Conservation (phyloP, 2,329 filamentous ascomycete species). For the Teratosphaeria zuluensis region DNA sequence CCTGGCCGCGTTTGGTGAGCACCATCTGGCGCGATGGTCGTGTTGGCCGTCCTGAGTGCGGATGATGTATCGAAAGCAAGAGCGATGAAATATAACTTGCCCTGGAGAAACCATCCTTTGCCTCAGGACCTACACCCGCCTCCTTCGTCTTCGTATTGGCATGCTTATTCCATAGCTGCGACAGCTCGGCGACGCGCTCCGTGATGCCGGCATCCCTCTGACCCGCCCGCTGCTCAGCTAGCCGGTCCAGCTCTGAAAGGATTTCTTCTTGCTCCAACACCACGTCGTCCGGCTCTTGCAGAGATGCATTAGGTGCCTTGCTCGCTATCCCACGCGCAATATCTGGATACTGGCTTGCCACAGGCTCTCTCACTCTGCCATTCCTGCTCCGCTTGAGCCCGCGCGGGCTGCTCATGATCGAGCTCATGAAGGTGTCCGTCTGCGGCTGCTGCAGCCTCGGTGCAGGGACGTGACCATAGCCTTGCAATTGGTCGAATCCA, state of each 20-base stretch:
- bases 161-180: constrained; percentile 19
- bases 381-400: constrained; percentile 31
- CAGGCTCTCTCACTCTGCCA: constrained; percentile 31
- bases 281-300: constrained; percentile 61
- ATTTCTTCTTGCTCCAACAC: constrained; percentile 68
- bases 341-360: constrained; percentile 55
- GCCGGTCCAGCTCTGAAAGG: constrained; percentile 36
- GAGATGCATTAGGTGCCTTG: constrained; percentile 40
- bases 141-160: constrained; percentile 17
- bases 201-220: constrained; percentile 1
- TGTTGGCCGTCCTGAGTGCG: constrained; percentile 28
- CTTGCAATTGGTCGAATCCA: constrained; percentile 26
- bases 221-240: constrained; percentile 6
- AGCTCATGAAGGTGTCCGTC: constrained; percentile 10
- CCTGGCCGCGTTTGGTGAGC: not conserved
- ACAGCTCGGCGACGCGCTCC: constrained; percentile 18
- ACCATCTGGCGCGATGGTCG: not conserved
- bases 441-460: constrained; percentile 4
- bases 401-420: constrained; percentile 17
- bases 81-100: constrained; percentile 71
- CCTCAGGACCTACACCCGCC: constrained; percentile 30
- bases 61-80: constrained; percentile 70
- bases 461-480: constrained; percentile 7
- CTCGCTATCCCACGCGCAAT: constrained; percentile 63
- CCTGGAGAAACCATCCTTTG: constrained; percentile 55